Evolutionary conservation across 139 green algal species (phyloP).

Genomic region (Chlorella sp.): DNA sequence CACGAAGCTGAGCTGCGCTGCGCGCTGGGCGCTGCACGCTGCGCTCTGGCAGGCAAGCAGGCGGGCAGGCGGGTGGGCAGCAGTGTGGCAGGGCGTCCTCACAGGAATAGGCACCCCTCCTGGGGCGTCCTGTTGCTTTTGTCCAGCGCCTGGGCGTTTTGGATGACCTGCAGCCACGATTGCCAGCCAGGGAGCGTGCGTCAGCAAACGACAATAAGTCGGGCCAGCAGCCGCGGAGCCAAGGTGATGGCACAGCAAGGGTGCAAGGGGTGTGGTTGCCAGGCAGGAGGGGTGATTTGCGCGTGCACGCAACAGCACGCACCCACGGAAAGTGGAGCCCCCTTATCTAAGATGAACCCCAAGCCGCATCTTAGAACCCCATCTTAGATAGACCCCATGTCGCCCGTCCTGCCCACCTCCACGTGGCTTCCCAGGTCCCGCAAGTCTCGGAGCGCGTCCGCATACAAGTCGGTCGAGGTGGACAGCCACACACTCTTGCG

Average conservation of each 20-base stretch:
- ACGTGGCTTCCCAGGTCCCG: constrained; percentile 72
- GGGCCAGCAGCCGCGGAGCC: background rate
- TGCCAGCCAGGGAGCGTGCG: background rate
- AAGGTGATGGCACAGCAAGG: background rate
- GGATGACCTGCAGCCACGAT: constrained; percentile 26
- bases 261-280: too few species aligned
- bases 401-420: background rate
- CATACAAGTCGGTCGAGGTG: constrained; percentile 68
- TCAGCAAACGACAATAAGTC: background rate
- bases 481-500: constrained; percentile 76
- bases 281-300: too few species aligned
- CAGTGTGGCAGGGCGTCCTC: constrained; percentile 9
- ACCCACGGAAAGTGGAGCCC: too few species aligned
- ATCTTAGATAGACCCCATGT: too few species aligned
- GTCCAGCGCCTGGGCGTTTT: constrained; percentile 75
- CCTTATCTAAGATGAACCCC: too few species aligned
- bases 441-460: constrained; percentile 80
- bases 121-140: constrained; percentile 77
- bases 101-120: constrained; percentile 89
- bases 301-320: too few species aligned
- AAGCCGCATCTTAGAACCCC: too few species aligned
- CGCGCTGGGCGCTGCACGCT: too few species aligned
- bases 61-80: background rate
- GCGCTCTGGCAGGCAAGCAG: background rate
- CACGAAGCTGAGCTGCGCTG: too few species aligned